Evolutionary conservation across 106 monocot genomes (phyloP).

Genomic region (Narthecium ossifragum): DNA sequence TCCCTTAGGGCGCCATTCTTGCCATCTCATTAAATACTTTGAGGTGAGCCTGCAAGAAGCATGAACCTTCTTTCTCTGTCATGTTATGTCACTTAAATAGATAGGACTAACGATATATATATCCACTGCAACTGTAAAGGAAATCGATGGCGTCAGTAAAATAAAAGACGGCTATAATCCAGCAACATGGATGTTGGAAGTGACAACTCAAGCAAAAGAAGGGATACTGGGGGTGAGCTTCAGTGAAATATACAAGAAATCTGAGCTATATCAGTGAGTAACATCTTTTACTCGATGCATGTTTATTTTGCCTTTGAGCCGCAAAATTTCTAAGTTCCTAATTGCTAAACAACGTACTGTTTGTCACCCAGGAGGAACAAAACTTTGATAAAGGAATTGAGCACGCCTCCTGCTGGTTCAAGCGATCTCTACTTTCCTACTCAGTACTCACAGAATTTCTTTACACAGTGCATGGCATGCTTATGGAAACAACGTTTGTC

Average conservation of each 20-base stretch:
- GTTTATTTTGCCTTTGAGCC: no score
- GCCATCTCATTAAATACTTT: conserved; percentile 28
- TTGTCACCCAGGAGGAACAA: conserved; percentile 28
- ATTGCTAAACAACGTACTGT: no score
- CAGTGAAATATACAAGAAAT: conserved; percentile 18
- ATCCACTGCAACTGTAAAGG: conserved; percentile 8
- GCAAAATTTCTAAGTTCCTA: no score
- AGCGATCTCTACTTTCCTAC: conserved; percentile 29
- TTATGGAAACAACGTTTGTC: conserved; percentile 33
- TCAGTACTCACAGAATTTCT: conserved; percentile 20
- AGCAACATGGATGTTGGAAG: conserved; percentile 34
- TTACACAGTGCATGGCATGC: conserved; percentile 22
- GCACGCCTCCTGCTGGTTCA: conserved; percentile 20
- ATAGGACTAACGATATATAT: no score
- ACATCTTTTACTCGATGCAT: background rate
- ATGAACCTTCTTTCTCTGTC: no score
- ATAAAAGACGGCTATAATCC: conserved; percentile 32
- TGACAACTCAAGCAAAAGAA: conserved; percentile 20
- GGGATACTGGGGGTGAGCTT: conserved; percentile 10
- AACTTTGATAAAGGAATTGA: conserved; percentile 19
- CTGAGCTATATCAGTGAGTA: conserved; percentile 19
- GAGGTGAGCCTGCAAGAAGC: conserved; percentile 8
- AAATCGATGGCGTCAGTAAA: conserved; percentile 19
- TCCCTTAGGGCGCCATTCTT: conserved; percentile 29
- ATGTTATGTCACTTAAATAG: no score